A percentile compares a stretch with the other conserved stretches of the same genome.
Conservation (phyloP, 148 eudicot genomes). For the Cornus suecica region DNA sequence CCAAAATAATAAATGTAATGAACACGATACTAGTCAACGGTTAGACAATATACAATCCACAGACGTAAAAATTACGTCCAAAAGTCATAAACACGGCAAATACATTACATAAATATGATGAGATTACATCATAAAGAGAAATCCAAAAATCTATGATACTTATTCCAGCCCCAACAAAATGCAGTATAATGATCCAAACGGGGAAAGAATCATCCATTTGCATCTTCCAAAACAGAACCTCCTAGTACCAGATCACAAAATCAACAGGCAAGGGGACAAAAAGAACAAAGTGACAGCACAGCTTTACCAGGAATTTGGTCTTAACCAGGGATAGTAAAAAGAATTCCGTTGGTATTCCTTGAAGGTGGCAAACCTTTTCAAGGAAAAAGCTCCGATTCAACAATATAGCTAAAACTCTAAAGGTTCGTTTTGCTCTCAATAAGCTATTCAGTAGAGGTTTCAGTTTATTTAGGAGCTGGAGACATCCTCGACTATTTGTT, state of each 20-base stretch:
- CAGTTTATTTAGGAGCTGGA: too few species aligned
- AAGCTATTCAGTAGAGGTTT: too few species aligned
- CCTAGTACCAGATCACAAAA: not conserved
- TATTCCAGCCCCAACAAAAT: not conserved
- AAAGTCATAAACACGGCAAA: not conserved
- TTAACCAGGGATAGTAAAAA: too few species aligned
- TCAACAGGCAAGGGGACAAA: not conserved
- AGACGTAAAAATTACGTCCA: not conserved
- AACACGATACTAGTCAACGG: not conserved
- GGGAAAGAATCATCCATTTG: not conserved
- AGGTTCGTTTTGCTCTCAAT: too few species aligned
- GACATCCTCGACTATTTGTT: too few species aligned
- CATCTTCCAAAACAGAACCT: not conserved
- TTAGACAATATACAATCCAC: not conserved
- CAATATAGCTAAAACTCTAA: too few species aligned
- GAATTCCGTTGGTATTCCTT: too few species aligned
- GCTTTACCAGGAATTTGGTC: too few species aligned
- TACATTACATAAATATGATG: not conserved
- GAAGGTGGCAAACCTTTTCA: too few species aligned
- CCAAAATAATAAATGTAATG: constrained; percentile 2
- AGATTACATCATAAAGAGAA: not conserved
- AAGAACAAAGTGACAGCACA: not conserved
- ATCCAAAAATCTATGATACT: not conserved
- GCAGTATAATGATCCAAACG: not conserved
- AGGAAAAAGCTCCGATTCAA: too few species aligned